Evolutionary conservation across 257 asterid genomes (phyloP), one percentile per base, ranked within the genome.

Genomic region (Gentiana straminea): DNA sequence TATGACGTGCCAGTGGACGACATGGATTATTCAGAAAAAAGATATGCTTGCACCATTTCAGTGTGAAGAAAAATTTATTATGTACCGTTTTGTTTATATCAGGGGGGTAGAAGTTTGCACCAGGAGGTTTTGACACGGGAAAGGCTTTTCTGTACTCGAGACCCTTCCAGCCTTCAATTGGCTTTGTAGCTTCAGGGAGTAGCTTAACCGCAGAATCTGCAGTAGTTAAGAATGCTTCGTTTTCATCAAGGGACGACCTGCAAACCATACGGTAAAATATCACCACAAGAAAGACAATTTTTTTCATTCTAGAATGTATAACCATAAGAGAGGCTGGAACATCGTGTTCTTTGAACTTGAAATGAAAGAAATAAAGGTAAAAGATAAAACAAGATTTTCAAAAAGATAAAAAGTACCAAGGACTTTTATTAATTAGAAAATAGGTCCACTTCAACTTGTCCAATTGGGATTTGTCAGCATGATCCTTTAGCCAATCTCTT

Each of bases 61-160:
- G 13, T 8, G 6, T 13, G 34, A 38, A 61, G 41, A 37, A 11
- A 58, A 49, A 60, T 15, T 39, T 58, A 60, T 57, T 41, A 51
- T 13, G 51, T 91, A 91, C 98, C 97, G 47, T 64, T 82, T 84
- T 91, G 73, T 83, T 90, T 97, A 91, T 91, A 70, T 87, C 95
- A 45, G 94, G 86, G 58, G 98, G 98, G 62, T 91, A 87, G 65
- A 91, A 91, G 72, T 81, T 91, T 65, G 97, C 98, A 51, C 98
- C 90, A 11, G 86, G 77, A 68, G 98, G 95, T 78, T 82, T 84
- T 35, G 52, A 62, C 73, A 72, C 54, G 36, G 98, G 93, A 78
- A 87, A 91, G 70, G 96, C 80, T 45, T 78, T 33, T 74, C 79
- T 78, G 62, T 87, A 91, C 71, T 84, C 79, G 50, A 91, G 56